Evolutionary conservation across 352 stramenopile genomes (phyloP).

Genomic region (Plasmopara viticola): DNA sequence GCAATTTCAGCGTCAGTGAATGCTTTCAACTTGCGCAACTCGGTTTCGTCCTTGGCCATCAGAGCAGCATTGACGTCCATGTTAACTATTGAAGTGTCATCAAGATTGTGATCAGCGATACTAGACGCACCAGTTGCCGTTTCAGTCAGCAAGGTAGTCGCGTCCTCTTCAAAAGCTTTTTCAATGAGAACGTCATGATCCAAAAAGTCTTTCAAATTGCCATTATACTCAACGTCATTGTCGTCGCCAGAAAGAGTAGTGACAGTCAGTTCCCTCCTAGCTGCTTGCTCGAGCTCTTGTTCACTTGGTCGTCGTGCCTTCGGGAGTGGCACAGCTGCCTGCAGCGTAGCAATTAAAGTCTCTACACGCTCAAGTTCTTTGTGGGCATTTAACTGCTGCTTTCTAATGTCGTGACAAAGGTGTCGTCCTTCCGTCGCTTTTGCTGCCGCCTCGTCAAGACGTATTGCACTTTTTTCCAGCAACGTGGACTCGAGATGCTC

Average conservation of each 20-base stretch:
- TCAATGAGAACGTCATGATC: neutral
- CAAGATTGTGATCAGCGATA: neutral
- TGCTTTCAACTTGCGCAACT: slow-evolving; percentile 38
- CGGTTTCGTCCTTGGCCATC: slow-evolving; percentile 35
- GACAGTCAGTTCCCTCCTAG: slow-evolving; percentile 28
- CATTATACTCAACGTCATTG: slow-evolving; percentile 2
- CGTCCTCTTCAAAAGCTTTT: neutral
- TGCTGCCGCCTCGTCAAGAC: slow-evolving; percentile 40
- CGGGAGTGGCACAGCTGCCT: slow-evolving; percentile 11
- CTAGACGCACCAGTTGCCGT: neutral
- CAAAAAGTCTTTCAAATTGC: neutral
- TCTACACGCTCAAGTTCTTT: slow-evolving; percentile 29
- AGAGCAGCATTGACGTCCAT: slow-evolving; percentile 13
- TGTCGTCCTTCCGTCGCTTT: slow-evolving; percentile 29
- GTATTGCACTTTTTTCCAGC: slow-evolving; percentile 53
- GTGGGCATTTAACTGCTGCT: slow-evolving; percentile 22
- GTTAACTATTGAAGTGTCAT: neutral
- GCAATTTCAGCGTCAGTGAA: slow-evolving; percentile 35
- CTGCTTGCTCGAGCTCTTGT: slow-evolving; percentile 34
- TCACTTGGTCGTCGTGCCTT: slow-evolving; percentile 25
- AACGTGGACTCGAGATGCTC: slow-evolving; percentile 65
- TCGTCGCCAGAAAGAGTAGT: slow-evolving; percentile 14
- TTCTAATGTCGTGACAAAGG: slow-evolving; percentile 30
- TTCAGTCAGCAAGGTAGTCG: neutral
- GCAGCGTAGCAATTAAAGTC: slow-evolving; percentile 12